Evolutionary conservation across 176 grass and related monocot genomes (phyloP).

Genomic region (Avena eriantha): DNA sequence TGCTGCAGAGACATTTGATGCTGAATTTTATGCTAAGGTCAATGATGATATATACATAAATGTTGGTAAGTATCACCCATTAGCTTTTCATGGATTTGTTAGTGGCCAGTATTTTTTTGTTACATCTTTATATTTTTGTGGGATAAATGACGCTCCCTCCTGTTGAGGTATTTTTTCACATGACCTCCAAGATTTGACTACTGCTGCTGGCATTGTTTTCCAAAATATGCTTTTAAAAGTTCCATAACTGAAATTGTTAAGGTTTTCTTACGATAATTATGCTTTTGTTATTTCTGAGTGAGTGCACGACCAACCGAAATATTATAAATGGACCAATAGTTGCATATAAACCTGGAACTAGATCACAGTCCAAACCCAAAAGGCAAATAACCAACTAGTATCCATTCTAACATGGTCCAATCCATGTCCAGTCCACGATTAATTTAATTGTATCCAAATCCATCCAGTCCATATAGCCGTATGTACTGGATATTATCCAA

Average conservation of each 20-base stretch:
- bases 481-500: too few relatives aligned
- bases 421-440: too few relatives aligned
- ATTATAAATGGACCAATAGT: constrained; percentile 29
- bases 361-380: too few relatives aligned
- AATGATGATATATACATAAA: constrained; percentile 99
- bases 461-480: too few relatives aligned
- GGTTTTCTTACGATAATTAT: background rate
- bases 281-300: background rate
- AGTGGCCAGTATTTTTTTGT: constrained; percentile 13
- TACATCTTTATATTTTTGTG: constrained; percentile 29
- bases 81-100: background rate
- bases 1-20: constrained; percentile 83
- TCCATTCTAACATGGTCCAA: too few relatives aligned
- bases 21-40: constrained; percentile 92
- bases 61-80: constrained; percentile 69
- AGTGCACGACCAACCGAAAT: background rate
- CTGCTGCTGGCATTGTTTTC: background rate
- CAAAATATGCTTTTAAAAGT: constrained; percentile 33
- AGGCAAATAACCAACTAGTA: too few relatives aligned
- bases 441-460: too few relatives aligned
- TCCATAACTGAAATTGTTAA: background rate
- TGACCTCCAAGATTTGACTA: background rate
- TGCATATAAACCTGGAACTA: background rate
- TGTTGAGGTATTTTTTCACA: constrained; percentile 5
- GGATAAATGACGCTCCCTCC: constrained; percentile 12